Conservation (phyloP, 179 eudicot species). For the Camellia oleifera region DNA sequence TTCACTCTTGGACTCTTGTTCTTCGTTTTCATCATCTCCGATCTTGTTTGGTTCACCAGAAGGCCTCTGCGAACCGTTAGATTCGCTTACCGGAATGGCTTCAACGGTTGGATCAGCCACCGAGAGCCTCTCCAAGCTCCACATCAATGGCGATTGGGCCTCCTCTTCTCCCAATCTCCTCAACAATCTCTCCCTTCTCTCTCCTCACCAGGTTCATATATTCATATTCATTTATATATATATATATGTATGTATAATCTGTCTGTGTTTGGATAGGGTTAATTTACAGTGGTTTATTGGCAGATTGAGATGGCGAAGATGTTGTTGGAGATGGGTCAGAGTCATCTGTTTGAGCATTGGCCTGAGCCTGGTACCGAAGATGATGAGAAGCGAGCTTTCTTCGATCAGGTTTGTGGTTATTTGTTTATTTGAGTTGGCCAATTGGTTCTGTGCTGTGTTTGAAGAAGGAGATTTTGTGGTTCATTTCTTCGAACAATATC, state of each 20-base stretch:
- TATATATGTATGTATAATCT: no score
- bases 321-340: slow-evolving; percentile 69
- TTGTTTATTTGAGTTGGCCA: neutral
- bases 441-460: neutral
- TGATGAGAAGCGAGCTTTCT: slow-evolving; percentile 61
- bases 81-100: slow-evolving; percentile 8
- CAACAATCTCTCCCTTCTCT: slow-evolving; percentile 52
- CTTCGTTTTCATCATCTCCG: neutral
- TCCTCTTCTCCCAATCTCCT: slow-evolving; percentile 48
- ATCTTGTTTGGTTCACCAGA: neutral
- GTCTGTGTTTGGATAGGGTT: neutral
- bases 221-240: neutral
- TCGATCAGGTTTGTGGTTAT: slow-evolving; percentile 55
- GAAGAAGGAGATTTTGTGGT: neutral
- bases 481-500: neutral
- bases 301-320: slow-evolving; percentile 70
- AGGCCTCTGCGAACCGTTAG: neutral
- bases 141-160: slow-evolving; percentile 34
- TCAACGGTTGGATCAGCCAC: slow-evolving; percentile 28
- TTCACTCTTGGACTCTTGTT: neutral
- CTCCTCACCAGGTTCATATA: slow-evolving; percentile 50
- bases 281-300: neutral
- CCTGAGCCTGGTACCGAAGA: slow-evolving; percentile 71
- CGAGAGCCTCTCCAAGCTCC: slow-evolving; percentile 38
- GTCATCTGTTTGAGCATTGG: slow-evolving; percentile 76